phyloP scores from a whole-genome alignment of 352 stramenopile genomes.

The Pythium diclinum region DNA sequence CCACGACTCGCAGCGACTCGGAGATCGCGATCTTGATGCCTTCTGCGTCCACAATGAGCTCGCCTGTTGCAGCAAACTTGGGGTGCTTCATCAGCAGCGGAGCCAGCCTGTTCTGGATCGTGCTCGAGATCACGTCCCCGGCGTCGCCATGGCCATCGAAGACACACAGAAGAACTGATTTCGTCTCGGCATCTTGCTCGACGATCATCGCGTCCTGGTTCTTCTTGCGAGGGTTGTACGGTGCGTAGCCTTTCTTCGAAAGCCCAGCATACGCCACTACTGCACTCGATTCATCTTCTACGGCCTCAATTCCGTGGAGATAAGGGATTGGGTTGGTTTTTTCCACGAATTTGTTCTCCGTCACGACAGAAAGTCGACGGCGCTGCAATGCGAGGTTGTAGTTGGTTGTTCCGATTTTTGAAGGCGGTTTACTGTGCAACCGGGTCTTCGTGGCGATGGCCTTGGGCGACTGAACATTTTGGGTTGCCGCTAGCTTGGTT shows the following conservation, averaged over 20 bases:
- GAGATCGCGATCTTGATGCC: constrained; percentile 53
- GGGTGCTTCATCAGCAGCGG: constrained; percentile 90
- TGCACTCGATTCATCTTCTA: constrained; percentile 55
- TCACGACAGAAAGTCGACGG: constrained; percentile 66
- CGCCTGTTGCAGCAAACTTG: constrained; percentile 59
- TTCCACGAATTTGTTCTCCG: constrained; percentile 81
- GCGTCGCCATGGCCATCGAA: constrained; percentile 97
- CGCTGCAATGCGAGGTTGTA: constrained; percentile 62
- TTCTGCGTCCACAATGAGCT: constrained; percentile 56
- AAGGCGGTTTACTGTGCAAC: constrained; percentile 26
- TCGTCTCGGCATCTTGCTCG: constrained; percentile 88
- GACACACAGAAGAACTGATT: constrained; percentile 93
- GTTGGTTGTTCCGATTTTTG: constrained; percentile 38
- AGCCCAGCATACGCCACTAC: constrained; percentile 70
- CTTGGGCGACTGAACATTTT: constrained; percentile 76
- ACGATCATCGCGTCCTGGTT: constrained; percentile 98
- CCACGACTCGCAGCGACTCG: constrained; percentile 51
- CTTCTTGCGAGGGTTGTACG: constrained; percentile 97
- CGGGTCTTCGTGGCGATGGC: constrained; percentile 76
- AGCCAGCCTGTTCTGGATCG: constrained; percentile 89
- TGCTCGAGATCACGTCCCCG: constrained; percentile 88
- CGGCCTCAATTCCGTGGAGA: constrained; percentile 61
- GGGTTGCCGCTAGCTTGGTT: constrained; percentile 42
- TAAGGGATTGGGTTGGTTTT: constrained; percentile 62
- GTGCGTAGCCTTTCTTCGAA: constrained; percentile 82